A percentile compares a stretch with the other conserved stretches of the same genome.
Conservation (phyloP, 108 stramenopile species). For the Conticribra weissflogii region DNA sequence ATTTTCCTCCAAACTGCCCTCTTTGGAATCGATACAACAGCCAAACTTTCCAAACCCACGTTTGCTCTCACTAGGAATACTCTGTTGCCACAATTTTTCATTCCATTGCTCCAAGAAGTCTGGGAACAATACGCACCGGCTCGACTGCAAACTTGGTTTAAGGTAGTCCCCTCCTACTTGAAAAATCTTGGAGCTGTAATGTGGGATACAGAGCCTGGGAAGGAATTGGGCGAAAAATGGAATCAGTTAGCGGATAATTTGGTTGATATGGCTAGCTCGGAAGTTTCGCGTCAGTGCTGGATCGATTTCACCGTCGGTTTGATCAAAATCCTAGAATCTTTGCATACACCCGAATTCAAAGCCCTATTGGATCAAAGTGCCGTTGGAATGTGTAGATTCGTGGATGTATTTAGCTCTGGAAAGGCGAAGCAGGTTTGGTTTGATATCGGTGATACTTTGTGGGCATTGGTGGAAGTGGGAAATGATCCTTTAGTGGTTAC, state of each 20-base stretch:
- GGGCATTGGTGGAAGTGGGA: conserved; percentile 60
- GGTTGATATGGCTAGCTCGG: conserved; percentile 52
- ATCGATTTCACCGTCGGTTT: conserved; percentile 65
- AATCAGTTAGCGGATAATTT: conserved; percentile 43
- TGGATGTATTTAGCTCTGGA: conserved; percentile 66
- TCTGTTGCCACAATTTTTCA: conserved; percentile 29
- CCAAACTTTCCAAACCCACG: conserved; percentile 40
- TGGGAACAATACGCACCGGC: conserved; percentile 39
- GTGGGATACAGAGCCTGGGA: conserved; percentile 39
- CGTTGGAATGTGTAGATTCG: conserved; percentile 58
- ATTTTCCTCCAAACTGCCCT: conserved; percentile 42
- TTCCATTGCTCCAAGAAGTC: conserved; percentile 27
- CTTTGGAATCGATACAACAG: conserved; percentile 43
- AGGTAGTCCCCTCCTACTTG: conserved; percentile 30
- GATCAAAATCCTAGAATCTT: conserved; percentile 66
- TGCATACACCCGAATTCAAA: conserved; percentile 76
- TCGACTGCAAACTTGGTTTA: conserved; percentile 47
- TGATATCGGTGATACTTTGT: conserved; percentile 53
- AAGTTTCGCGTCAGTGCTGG: conserved; percentile 62
- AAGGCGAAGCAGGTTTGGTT: conserved; percentile 62
- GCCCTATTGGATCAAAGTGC: conserved; percentile 60
- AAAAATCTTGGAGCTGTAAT: conserved; percentile 29
- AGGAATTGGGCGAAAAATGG: conserved; percentile 20
- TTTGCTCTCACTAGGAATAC: conserved; percentile 31
- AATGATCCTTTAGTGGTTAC: conserved; percentile 64